These are phyloP conservation scores for Globisporangium spiculum DNA, from an alignment of 352 stramenopile genomes.

Conservation along the genomic window DNA sequence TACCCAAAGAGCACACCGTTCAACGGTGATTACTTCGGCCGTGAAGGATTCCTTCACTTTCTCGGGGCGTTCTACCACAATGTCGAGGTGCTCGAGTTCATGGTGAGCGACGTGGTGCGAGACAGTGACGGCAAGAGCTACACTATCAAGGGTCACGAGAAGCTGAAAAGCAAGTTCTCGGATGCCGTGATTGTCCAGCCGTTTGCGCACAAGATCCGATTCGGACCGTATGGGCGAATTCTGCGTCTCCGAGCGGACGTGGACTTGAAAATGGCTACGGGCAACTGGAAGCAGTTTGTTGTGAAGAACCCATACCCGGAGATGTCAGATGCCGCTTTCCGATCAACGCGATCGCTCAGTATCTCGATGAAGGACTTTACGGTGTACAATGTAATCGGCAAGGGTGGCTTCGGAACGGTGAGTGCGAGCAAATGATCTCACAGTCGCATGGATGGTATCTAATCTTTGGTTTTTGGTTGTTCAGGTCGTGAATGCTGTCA, in stretches of 20 bases:
- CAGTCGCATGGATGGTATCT: not conserved
- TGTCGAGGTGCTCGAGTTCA: constrained; percentile 79
- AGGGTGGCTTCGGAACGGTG: constrained; percentile 82
- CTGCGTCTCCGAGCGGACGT: constrained; percentile 78
- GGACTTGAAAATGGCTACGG: constrained; percentile 64
- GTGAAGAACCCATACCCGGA: constrained; percentile 81
- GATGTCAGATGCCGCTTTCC: constrained; percentile 70
- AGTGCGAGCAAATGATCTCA: not conserved
- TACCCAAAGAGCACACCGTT: constrained; percentile 82
- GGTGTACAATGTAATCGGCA: constrained; percentile 89
- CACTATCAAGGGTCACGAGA: constrained; percentile 78
- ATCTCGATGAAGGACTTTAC: constrained; percentile 90
- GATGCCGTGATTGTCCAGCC: constrained; percentile 65
- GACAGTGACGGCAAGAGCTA: constrained; percentile 66
- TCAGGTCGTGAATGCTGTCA: constrained; percentile 84
- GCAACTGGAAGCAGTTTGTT: constrained; percentile 78
- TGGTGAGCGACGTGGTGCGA: constrained; percentile 58
- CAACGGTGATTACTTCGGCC: constrained; percentile 80
- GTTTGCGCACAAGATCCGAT: constrained; percentile 74
- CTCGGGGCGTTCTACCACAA: constrained; percentile 70
- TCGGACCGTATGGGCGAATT: constrained; percentile 79
- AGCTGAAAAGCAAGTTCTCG: constrained; percentile 78
- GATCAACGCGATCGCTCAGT: constrained; percentile 79
- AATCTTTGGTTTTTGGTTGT: constrained; percentile 1
- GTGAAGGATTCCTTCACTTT: constrained; percentile 80